Conservation (phyloP, 2,329 filamentous ascomycete species). For the Lizonia empirigonia region DNA sequence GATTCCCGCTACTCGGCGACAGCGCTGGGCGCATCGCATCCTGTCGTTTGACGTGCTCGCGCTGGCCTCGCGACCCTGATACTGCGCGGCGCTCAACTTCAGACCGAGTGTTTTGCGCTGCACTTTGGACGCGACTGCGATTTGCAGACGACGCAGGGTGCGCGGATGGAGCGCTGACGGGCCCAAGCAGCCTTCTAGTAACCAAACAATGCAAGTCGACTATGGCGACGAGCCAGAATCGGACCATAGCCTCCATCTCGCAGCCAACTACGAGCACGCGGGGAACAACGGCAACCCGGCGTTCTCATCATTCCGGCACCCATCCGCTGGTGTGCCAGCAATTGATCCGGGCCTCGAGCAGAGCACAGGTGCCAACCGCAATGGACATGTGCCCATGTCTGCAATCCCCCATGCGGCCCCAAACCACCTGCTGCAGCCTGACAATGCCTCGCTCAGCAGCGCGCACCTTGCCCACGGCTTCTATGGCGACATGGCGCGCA, state of each 20-base stretch:
- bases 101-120: slow-evolving; percentile 18
- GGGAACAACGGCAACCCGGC: slow-evolving; percentile 34
- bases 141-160: slow-evolving; percentile 30
- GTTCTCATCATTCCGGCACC: slow-evolving; percentile 45
- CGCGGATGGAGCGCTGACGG: slow-evolving; percentile 43
- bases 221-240: slow-evolving; percentile 42
- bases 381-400: slow-evolving; percentile 46
- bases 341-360: slow-evolving; percentile 47
- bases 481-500: slow-evolving; percentile 48
- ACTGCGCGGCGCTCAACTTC: slow-evolving; percentile 15
- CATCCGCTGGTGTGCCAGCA: slow-evolving; percentile 36
- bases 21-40: slow-evolving; percentile 38
- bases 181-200: slow-evolving; percentile 27
- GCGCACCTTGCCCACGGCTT: slow-evolving; percentile 42
- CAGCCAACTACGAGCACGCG: slow-evolving; percentile 42
- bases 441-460: slow-evolving; percentile 40
- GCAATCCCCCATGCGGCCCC: slow-evolving; percentile 34
- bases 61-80: slow-evolving; percentile 24
- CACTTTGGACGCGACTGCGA: slow-evolving; percentile 23
- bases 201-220: slow-evolving; percentile 47
- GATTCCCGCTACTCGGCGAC: slow-evolving; percentile 16
- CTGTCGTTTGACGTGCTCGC: slow-evolving; percentile 30
- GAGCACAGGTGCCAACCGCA: slow-evolving; percentile 40
- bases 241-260: slow-evolving; percentile 41
- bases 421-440: slow-evolving; percentile 44